Base-by-base conservation (phyloP, 371 early-diverging fungal species). In the Chytridium lagenaria region DNA sequence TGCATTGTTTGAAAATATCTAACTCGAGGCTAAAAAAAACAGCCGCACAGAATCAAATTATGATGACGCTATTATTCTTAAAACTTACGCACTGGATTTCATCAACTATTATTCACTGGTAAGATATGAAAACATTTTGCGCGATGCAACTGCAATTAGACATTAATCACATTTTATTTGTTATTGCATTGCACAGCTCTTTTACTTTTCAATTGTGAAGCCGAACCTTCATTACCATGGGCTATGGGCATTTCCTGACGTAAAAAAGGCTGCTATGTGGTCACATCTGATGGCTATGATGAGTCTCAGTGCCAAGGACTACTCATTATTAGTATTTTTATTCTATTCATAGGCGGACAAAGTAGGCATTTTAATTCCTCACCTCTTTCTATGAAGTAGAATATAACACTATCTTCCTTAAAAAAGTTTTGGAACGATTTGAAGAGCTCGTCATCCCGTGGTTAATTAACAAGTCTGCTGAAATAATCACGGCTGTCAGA, bases 21-120 rank as follows among this genome's bases (percentile, higher is more conserved):
- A n/a, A n/a, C n/a, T n/a, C n/a, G n/a, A n/a, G n/a, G n/a, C n/a
- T n/a, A n/a, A n/a, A n/a, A n/a, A n/a, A n/a, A n/a, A n/a, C n/a
- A 72, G 73, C 59, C 78, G 78, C 23, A 84, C 85, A 16, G 44
- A 78, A 37, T 85, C 86, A 19, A 78, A 80, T n/a, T 77, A 69
- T 39, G 73, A 77, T 80, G 86, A 89, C 68, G 74, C 85, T 0
- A 71, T 86, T n/a, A 89, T 84, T 61, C 50, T 83, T 66, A 90
- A 90, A 75, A 82, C 75, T 15, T 87, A 84, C 78, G 49, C 89
- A 44, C 84, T 89, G 66, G 82, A 84, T 52, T 87, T 88, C 69
- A 77, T 88, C 71, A 88, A 86, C 81, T 82, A 78, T 57, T 90
- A 87, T 73, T 78, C 86, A 22, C 73, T 76, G 76, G 74, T 49